Evolutionary conservation across 2,329 filamentous ascomycete species (phyloP), one percentile per base, ranked within the genome.

Genomic region (Gnomoniopsis smithogilvyi): DNA sequence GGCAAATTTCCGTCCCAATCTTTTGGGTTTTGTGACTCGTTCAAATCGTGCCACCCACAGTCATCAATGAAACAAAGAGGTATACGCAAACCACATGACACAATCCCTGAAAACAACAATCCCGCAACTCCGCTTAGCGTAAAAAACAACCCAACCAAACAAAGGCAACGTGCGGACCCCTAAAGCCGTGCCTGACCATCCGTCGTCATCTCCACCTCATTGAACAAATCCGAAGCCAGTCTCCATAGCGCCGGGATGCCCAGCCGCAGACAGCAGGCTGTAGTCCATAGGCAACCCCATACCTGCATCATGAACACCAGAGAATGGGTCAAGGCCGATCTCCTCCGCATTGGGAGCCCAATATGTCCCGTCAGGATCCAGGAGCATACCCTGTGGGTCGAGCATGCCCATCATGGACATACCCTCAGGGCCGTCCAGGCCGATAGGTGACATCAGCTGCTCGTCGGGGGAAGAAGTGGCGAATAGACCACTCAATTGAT

Each of bases 321-420:
- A 43, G 53, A 70, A 71, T 47, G 66, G 60, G 34, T 60, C 43
- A 24, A 62, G 63, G 38, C 59, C 62, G n/a, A 64, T 53, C 12
- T 66, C 72, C 51, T 78, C 77, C 10, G 75, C 71, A n/a, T 38
- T 75, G 67, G 53, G 72, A 72, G 75, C 73, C 81, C 81, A 84
- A 65, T 77, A 75, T 79, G 83, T 82, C 60, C 79, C 81, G 64
- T 84, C 80, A 10, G 83, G 69, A 67, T 84, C 81, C 80, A 81
- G 83, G 12, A 83, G 71, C 56, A 62, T 48, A 10, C 78, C 78
- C 47, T 81, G 77, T 66, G 83, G 78, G 65, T 83, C 80, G 26
- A 83, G 70, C 67, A 83, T 74, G 62, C 76, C 73, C 75, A 83
- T 79, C 70, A 82, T 79, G 62, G 78, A 77, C 60, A 80, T 67